phyloP scores from a whole-genome alignment of 805 yeast species.

The Spathaspora passalidarum region DNA sequence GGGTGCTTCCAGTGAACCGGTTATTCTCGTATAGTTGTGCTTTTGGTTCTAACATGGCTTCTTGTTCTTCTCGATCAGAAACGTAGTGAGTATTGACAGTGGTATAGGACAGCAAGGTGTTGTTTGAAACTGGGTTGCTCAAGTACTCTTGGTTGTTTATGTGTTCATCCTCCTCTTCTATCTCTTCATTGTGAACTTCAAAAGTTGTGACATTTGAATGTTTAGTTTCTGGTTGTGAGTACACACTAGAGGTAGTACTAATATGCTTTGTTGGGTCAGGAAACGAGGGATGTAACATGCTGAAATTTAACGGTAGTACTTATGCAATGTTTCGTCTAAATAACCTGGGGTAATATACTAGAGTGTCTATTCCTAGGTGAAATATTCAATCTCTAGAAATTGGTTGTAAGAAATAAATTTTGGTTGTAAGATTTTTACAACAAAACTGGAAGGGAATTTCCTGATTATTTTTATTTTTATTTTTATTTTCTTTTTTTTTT shows the following conservation, averaged over 20 bases:
- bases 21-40: too few species aligned
- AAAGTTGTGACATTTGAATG: conserved; percentile 10
- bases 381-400: too few species aligned
- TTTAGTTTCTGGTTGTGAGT: conserved; percentile 18
- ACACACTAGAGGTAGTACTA: conserved; percentile 36
- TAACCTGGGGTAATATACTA: too few species aligned
- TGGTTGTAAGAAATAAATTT: background rate
- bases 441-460: background rate
- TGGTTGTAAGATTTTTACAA: background rate
- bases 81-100: conserved; percentile 18
- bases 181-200: conserved; percentile 17
- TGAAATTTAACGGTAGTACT: background rate
- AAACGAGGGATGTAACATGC: background rate
- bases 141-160: conserved; percentile 3
- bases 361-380: too few species aligned
- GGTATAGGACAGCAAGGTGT: conserved; percentile 23
- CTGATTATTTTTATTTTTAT: background rate
- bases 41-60: too few species aligned
- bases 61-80: too few species aligned
- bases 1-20: background rate
- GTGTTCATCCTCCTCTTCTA: conserved; percentile 3
- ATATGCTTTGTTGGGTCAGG: conserved; percentile 15
- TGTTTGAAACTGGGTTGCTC: conserved; percentile 16
- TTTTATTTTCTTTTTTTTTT: background rate
- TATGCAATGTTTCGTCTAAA: too few species aligned